Base-by-base conservation (phyloP, 2,329 filamentous ascomycete species). In the Teratosphaeria gauchensis region DNA sequence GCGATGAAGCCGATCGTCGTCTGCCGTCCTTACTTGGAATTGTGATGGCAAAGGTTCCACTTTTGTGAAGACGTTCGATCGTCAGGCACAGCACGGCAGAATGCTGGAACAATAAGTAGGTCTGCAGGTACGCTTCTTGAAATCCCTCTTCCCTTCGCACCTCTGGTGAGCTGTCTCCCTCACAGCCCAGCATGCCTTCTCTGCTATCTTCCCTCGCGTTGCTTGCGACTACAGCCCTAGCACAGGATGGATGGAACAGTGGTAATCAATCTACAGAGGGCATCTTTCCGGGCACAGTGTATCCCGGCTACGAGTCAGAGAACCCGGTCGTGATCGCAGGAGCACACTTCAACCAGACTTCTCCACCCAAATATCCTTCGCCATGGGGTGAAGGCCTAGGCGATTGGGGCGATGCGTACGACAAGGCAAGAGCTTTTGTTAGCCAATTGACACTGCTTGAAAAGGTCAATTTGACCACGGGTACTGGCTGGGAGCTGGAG, bases 381-480 rank as follows among this genome's bases (percentile, higher is more conserved):
- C 91, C 91, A 77, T 95, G 91, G 90, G 86, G 87, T 76, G 83
- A 88, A 62, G 87, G 89, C 19, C 72, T 82, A 5, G 88, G 88
- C 12, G 77, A 82, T 52, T 96, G 91, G 91, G 80, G 82, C 57
- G 82, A 84, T 6, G 90, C 90, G 46, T 92, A 95, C 66, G 76
- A 75, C 24, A 86, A 88, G 73, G 92, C 91, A 0, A 84, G 83
- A 65, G 83, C 80, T 2, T 94, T 96, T 68, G 90, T 96, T 52
- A 87, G 87, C 9, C 85, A 91, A 71, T 76, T 96, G 74, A 95
- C 90, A 0, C 79, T 96, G 38, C 71, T 85, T 11, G 92, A 96
- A 73, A 96, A 96, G 77, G 90, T 97, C 74, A 97, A 97, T 73
- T 73, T 99, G 64, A 97, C 92, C 2, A 96, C 92, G 0, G 51